Conservation (phyloP, 805 yeast species). For the Kregervanrija pseudodelftensis region DNA sequence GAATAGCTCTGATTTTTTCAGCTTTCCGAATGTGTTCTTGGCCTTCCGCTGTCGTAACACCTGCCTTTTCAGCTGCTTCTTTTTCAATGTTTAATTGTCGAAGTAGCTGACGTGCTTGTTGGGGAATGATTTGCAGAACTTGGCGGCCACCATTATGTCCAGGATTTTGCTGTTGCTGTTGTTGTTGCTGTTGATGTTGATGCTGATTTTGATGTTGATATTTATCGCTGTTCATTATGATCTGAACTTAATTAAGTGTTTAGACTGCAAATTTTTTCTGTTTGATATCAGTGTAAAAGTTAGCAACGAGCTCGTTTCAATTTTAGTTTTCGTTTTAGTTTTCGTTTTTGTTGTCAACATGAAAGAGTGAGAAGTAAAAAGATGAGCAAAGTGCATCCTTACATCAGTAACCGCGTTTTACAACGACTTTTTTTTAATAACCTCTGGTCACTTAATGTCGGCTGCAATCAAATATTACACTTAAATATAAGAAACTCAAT, state of each 20-base stretch:
- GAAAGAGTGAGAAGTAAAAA: no score
- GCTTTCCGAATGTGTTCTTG: constrained; percentile 57
- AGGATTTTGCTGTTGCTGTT: constrained; percentile 12
- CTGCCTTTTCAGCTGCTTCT: constrained; percentile 56
- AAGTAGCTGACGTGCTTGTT: constrained; percentile 51
- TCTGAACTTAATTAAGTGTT: not conserved
- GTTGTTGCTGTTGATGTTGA: constrained; percentile 12
- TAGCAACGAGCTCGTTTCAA: no score
- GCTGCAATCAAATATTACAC: no score
- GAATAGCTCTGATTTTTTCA: constrained; percentile 52
- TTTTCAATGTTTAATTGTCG: constrained; percentile 53
- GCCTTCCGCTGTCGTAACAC: constrained; percentile 53
- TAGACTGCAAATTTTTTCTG: no score
- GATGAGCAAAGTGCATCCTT: no score
- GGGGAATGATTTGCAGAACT: constrained; percentile 33
- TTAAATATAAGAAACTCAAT: no score
- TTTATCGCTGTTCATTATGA: constrained; percentile 2
- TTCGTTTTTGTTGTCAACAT: no score
- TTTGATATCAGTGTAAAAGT: no score
- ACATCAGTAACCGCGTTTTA: no score
- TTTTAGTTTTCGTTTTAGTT: no score
- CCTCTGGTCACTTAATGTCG: no score
- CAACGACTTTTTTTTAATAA: no score
- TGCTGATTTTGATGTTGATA: constrained; percentile 9
- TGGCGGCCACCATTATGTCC: not conserved